Base-by-base conservation (phyloP, 192 early-diverging fungal genomes). In the Geranomyces michiganensis region DNA sequence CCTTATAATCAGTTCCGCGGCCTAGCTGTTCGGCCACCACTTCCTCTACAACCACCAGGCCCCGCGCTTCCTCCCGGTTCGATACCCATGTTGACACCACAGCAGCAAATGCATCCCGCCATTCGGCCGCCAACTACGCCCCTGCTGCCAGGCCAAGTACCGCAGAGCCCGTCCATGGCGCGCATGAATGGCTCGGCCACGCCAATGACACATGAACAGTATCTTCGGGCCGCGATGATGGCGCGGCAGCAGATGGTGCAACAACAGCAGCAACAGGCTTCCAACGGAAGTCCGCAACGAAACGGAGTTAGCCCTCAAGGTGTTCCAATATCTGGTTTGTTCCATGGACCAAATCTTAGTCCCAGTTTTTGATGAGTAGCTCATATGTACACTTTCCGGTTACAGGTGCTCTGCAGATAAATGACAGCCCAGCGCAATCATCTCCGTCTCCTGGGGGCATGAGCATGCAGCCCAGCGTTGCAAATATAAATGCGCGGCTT, bases 161-260 rank as follows among this genome's bases (percentile, higher is more conserved):
- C 68, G 49, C 70, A 72, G 21, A 62, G 61, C 48, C 24, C 70
- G 14, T 70, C 68, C 19, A 62, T 70, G 68, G 61, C 59, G 8
- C 29, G 70, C 17, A 9, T 72, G 45, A 72, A 72, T 64, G 61
- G 47, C 29, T 22, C 60, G 9, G 46, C 61, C 3, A 24, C 62
- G 15, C 47, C 62, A 22, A 55, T 49, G 41, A 55, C 46, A 26
- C 70, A 72, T 27, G 70, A 72, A 21, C 70, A 72, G 47, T 72
- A 64, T 30, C 27, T 72, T 60, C 41, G 70, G 13, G 62, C 62
- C 13, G 70, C 70, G 31, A 53, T 72, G 61, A 26, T 72, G 12
- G 61, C 61, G 12, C 70, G 62, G 15, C 59, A 64, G 59, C 70
- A 70, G 51, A 53, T 53, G 51, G 19, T 53, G 51, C 51, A 60